A percentile compares a stretch with the other conserved stretches of the same genome.
Evolutionary conservation across 2,329 filamentous ascomycete species (phyloP).

Genomic region (Paraconiothyrium brasiliense): DNA sequence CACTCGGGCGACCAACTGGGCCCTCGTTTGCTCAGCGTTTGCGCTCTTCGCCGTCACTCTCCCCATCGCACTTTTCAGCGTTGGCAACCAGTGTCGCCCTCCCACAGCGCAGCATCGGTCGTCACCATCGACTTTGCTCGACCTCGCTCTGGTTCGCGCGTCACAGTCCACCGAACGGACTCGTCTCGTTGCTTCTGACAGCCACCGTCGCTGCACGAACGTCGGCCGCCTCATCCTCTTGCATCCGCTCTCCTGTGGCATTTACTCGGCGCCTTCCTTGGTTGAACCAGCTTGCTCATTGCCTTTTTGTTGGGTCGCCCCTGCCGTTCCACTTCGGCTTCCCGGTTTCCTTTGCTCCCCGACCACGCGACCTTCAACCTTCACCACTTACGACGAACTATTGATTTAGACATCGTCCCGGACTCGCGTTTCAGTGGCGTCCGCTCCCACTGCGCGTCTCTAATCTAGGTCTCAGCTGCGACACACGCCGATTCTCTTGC

Average conservation of each 20-base stretch:
- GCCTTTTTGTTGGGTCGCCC: constrained; percentile 21
- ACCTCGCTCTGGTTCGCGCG: constrained; percentile 5
- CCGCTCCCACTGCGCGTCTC: constrained; percentile 26
- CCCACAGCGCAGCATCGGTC: not conserved
- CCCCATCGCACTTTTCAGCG: not conserved
- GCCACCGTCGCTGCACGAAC: not conserved
- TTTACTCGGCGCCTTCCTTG: constrained; percentile 26
- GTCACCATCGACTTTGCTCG: constrained; percentile 8
- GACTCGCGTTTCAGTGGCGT: constrained; percentile 33
- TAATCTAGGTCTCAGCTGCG: constrained; percentile 25
- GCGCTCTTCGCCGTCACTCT: constrained; percentile 5
- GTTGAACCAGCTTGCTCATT: constrained; percentile 21
- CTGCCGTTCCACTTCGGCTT: constrained; percentile 8
- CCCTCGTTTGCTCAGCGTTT: constrained; percentile 15
- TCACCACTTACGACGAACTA: constrained; percentile 47
- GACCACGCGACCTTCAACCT: constrained; percentile 25
- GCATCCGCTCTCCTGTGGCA: constrained; percentile 21
- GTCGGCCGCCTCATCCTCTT: not conserved
- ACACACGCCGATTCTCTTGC: constrained; percentile 21
- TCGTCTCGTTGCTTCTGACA: not conserved
- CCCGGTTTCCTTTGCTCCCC: not conserved
- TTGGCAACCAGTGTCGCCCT: not conserved
- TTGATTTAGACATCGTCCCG: constrained; percentile 52
- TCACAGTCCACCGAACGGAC: not conserved
- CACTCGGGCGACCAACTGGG: constrained; percentile 21